phyloP scores from a whole-genome alignment of 2,329 filamentous ascomycete species.

The Trichoderma koningii region DNA sequence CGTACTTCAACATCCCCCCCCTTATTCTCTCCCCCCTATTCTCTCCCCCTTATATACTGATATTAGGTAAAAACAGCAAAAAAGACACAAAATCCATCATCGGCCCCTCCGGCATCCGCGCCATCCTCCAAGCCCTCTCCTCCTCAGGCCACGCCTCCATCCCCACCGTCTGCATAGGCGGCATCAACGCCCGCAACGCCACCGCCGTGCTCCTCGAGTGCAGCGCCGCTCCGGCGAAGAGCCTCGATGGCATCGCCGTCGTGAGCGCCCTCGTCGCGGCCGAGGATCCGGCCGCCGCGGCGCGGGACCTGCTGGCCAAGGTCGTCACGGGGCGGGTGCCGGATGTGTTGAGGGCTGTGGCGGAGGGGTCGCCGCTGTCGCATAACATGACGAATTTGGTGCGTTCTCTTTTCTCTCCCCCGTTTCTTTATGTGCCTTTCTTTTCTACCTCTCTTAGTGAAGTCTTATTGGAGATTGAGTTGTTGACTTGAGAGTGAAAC shows the following conservation, averaged over 20 bases:
- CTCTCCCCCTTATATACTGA: not conserved
- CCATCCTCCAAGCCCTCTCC: slow-evolving; percentile 59
- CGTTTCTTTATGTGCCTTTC: not conserved
- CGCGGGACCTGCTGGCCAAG: slow-evolving; percentile 55
- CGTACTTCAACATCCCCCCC: slow-evolving; percentile 49
- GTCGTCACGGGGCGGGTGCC: slow-evolving; percentile 53
- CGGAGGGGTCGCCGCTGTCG: slow-evolving; percentile 67
- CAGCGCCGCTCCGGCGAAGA: slow-evolving; percentile 50
- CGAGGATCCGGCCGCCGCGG: slow-evolving; percentile 63
- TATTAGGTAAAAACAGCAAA: slow-evolving; percentile 62
- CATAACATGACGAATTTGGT: slow-evolving; percentile 97
- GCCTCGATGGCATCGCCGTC: slow-evolving; percentile 79
- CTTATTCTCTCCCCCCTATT: not conserved
- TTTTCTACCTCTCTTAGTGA: not conserved
- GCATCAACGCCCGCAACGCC: slow-evolving; percentile 76
- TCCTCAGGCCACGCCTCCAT: slow-evolving; percentile 48
- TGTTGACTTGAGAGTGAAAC: not conserved
- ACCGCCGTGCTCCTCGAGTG: slow-evolving; percentile 75
- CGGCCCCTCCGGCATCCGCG: slow-evolving; percentile 56
- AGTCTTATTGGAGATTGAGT: not conserved
- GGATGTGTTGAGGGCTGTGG: slow-evolving; percentile 61
- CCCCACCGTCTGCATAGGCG: slow-evolving; percentile 82
- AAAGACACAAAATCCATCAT: slow-evolving; percentile 75
- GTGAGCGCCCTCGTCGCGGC: slow-evolving; percentile 87
- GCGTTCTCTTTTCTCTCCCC: slow-evolving; percentile 23